These are phyloP conservation scores for Alternaria infectoria DNA, from an alignment of 2,329 filamentous ascomycete species.

Conservation along the genomic window DNA sequence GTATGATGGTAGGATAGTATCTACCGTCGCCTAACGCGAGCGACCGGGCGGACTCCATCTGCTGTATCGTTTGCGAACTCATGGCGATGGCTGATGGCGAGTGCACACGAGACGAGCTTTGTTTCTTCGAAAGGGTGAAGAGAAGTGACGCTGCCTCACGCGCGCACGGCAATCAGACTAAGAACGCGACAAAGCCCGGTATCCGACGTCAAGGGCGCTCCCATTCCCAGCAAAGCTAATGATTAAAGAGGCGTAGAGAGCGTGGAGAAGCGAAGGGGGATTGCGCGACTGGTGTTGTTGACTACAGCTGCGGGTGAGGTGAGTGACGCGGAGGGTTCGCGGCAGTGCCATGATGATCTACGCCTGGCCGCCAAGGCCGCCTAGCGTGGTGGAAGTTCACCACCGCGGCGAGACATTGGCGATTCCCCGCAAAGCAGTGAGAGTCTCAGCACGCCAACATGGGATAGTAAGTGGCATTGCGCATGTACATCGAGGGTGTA, in stretches of 20 bases:
- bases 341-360: constrained; percentile 17
- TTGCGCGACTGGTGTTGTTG: constrained; percentile 26
- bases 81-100: constrained; percentile 28
- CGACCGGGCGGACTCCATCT: constrained; percentile 88
- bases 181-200: constrained; percentile 39
- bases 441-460: constrained; percentile 36
- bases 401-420: constrained; percentile 24
- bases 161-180: constrained; percentile 39
- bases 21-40: constrained; percentile 85
- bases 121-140: constrained; percentile 26
- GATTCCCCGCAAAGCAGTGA: constrained; percentile 24
- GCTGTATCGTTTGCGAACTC: constrained; percentile 61
- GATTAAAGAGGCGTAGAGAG: constrained; percentile 28
- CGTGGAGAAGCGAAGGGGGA: constrained; percentile 27
- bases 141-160: constrained; percentile 35
- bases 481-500: background rate
- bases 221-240: constrained; percentile 39
- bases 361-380: constrained; percentile 16
- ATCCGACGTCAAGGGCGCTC: constrained; percentile 22
- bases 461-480: constrained; percentile 39
- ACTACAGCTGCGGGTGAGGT: constrained; percentile 19
- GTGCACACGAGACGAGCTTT: constrained; percentile 27
- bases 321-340: constrained; percentile 10
- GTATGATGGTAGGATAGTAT: constrained; percentile 91
- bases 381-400: constrained; percentile 25